A percentile compares a stretch with the other conserved stretches of the same genome.
These are phyloP conservation scores for Botrytis medusae DNA, from an alignment of 2,329 filamentous ascomycete genomes.

Conservation along the genomic window DNA sequence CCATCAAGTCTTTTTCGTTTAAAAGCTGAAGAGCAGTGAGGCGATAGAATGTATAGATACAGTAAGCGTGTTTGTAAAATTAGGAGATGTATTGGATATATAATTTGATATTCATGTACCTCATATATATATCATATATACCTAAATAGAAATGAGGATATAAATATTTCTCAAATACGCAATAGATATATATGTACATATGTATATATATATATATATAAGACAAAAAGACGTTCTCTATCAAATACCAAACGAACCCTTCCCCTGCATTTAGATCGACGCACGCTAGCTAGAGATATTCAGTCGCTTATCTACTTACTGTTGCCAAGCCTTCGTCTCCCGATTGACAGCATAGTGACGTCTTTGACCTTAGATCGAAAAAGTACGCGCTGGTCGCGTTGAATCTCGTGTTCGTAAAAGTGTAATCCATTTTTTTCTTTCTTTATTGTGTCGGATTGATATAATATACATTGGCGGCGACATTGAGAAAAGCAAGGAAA, in stretches of 20 bases:
- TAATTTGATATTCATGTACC: too few relatives aligned
- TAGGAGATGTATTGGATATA: too few relatives aligned
- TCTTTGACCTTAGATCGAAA: slow-evolving; percentile 7
- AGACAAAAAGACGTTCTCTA: not conserved
- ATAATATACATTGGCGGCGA: not conserved
- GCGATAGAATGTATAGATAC: too few relatives aligned
- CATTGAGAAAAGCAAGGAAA: not conserved
- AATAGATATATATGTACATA: not conserved
- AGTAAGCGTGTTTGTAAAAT: too few relatives aligned
- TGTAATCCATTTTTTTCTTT: not conserved
- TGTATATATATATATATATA: too few relatives aligned
- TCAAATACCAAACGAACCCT: not conserved
- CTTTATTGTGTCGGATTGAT: not conserved
- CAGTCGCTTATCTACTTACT: not conserved
- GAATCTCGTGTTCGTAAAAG: not conserved
- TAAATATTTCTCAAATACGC: not conserved
- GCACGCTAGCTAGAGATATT: not conserved
- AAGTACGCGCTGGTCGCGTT: not conserved
- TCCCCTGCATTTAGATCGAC: not conserved
- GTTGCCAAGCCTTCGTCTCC: not conserved
- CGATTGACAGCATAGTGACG: slow-evolving; percentile 5
- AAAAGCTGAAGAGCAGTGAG: too few relatives aligned
- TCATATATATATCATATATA: too few relatives aligned
- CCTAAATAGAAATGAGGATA: not conserved
- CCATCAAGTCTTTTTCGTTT: too few relatives aligned